Conservation (phyloP, 768 basidiomycete genomes). For the Cystofilobasidium capitatum region DNA sequence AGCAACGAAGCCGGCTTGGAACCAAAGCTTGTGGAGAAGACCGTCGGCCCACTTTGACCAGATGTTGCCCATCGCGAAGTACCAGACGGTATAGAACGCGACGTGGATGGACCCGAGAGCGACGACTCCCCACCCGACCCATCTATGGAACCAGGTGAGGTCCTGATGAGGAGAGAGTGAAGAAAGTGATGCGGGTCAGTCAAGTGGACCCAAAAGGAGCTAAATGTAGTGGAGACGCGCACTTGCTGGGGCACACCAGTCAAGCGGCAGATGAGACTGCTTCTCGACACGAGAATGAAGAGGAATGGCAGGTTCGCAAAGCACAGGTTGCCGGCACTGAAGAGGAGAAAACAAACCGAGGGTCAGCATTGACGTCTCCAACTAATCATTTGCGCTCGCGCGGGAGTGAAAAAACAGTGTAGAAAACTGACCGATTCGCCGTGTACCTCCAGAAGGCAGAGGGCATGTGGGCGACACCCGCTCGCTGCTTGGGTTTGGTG, state of each 20-base stretch:
- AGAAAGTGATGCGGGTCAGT: neutral
- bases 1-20: neutral
- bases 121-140: constrained; percentile 18
- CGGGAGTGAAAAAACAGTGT: neutral
- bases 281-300: neutral
- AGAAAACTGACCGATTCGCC: neutral
- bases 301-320: constrained; percentile 4
- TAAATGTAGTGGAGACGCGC: neutral
- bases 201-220: neutral
- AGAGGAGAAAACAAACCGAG: neutral
- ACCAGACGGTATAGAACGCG: constrained; percentile 1
- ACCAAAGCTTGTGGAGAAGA: constrained; percentile 1
- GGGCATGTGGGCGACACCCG: neutral
- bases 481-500: neutral
- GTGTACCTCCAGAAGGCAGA: neutral
- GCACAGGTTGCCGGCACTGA: constrained; percentile 14
- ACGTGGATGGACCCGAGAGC: constrained; percentile 2
- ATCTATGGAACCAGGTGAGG: constrained; percentile 7
- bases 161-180: neutral
- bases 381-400: neutral
- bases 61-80: neutral
- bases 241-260: constrained; percentile 7
- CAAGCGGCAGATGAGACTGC: neutral
- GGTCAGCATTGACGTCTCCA: neutral
- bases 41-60: neutral